Evolutionary conservation across 805 yeast species (phyloP).

Genomic region (Metschnikowia cerradonensis): DNA sequence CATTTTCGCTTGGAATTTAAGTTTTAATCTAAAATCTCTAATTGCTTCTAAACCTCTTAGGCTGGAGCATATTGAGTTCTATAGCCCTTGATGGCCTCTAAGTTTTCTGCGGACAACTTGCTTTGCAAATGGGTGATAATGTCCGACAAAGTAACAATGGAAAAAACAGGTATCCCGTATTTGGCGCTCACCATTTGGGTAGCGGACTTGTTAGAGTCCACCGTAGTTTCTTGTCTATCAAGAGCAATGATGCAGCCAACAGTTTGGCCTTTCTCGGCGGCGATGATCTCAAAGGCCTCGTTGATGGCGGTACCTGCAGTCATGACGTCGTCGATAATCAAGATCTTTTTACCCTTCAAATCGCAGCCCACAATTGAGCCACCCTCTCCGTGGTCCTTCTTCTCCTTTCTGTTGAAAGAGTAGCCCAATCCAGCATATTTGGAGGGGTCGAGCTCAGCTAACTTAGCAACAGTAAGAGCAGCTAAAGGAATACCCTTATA

Average conservation of each 20-base stretch:
- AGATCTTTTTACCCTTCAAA: constrained; percentile 64
- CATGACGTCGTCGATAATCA: constrained; percentile 95
- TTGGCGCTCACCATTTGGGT: constrained; percentile 72
- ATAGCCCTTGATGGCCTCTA: constrained; percentile 56
- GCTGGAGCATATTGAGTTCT: constrained; percentile 46
- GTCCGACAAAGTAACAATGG: constrained; percentile 74
- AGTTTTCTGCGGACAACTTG: constrained; percentile 55
- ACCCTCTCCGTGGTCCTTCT: constrained; percentile 98
- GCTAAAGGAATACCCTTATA: constrained; percentile 96
- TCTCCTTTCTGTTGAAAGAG: constrained; percentile 95
- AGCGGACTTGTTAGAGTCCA: constrained; percentile 64
- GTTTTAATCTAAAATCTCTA: background rate
- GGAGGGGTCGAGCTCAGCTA: constrained; percentile 85
- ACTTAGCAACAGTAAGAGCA: constrained; percentile 86
- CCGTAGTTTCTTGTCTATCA: constrained; percentile 91
- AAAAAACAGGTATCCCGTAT: constrained; percentile 76
- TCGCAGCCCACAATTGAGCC: constrained; percentile 88
- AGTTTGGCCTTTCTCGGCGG: constrained; percentile 62
- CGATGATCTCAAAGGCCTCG: constrained; percentile 84
- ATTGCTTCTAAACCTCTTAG: background rate
- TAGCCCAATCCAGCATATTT: constrained; percentile 72
- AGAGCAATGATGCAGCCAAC: constrained; percentile 87
- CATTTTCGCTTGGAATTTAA: background rate
- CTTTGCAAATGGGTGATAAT: constrained; percentile 60
- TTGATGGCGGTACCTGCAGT: constrained; percentile 98